A percentile compares a stretch with the other conserved stretches of the same genome.
phyloP scores from a whole-genome alignment of 139 green algal species.

The Chlamydomonas incerta region DNA sequence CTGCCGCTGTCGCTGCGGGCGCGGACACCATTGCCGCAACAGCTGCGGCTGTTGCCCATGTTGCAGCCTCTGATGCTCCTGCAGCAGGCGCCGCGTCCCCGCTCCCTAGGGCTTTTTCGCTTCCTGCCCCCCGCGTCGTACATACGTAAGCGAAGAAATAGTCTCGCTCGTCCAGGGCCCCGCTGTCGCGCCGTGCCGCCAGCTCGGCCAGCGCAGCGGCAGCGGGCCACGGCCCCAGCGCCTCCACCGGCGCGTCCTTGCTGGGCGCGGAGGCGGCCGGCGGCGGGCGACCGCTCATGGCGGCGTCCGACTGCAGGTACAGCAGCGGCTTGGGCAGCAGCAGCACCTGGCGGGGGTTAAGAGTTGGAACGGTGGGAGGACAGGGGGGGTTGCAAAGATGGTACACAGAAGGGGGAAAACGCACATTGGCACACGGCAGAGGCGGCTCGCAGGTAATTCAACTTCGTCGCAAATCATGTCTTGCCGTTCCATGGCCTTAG shows the following conservation, averaged over 20 bases:
- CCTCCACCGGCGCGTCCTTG: constrained; percentile 50
- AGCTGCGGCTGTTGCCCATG: too few species aligned
- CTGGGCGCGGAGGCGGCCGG: background rate
- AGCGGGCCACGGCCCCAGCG: constrained; percentile 44
- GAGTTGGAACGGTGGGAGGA: background rate
- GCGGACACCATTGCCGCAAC: too few species aligned
- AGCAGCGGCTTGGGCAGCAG: constrained; percentile 54
- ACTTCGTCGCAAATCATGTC: too few species aligned
- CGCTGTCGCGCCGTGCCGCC: background rate
- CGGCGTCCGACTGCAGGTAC: constrained; percentile 44
- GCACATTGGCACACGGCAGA: too few species aligned
- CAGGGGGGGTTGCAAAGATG: too few species aligned
- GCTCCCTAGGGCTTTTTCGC: background rate
- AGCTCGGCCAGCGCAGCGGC: constrained; percentile 10
- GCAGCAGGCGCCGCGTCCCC: background rate
- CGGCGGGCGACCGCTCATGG: constrained; percentile 17
- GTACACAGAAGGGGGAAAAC: too few species aligned
- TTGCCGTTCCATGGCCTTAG: too few species aligned
- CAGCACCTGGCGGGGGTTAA: constrained; percentile 24
- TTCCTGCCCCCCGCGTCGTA: background rate
- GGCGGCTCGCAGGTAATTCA: too few species aligned
- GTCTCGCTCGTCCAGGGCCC: constrained; percentile 35
- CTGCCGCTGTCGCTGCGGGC: too few species aligned
- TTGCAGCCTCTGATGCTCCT: background rate
- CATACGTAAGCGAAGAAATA: constrained; percentile 51